These are phyloP conservation scores for Mycena crocata DNA, from an alignment of 768 basidiomycete species.

Conservation along the genomic window DNA sequence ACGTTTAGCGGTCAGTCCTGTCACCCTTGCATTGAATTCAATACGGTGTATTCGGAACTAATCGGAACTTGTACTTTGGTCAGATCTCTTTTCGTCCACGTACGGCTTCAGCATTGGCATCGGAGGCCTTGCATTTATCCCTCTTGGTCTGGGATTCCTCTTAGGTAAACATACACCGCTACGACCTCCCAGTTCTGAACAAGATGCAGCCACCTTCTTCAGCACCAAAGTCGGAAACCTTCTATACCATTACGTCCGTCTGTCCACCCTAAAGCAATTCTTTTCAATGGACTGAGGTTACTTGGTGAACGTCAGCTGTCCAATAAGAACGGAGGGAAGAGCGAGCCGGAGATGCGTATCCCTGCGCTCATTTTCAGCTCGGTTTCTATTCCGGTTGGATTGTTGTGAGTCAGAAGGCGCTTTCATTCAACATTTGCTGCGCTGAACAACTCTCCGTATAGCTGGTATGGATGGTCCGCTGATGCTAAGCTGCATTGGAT, in stretches of 20 bases:
- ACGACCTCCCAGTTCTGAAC: background rate
- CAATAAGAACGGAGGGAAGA: constrained; percentile 55
- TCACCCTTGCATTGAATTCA: constrained; percentile 43
- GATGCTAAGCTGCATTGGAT: constrained; percentile 71
- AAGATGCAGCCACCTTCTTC: constrained; percentile 43
- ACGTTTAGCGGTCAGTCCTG: constrained; percentile 64
- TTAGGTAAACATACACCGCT: background rate
- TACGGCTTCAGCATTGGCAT: constrained; percentile 43
- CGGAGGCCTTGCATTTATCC: constrained; percentile 54
- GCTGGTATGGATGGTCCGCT: constrained; percentile 85
- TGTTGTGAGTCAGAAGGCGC: constrained; percentile 51
- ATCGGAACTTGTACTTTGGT: background rate
- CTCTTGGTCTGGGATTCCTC: constrained; percentile 54
- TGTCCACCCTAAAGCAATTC: too few relatives aligned
- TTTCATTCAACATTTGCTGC: background rate
- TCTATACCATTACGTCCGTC: constrained; percentile 49
- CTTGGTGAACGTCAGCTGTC: constrained; percentile 38
- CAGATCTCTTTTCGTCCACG: constrained; percentile 39
- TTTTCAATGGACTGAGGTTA: too few relatives aligned
- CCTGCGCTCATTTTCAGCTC: constrained; percentile 65
- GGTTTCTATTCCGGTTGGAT: constrained; percentile 60
- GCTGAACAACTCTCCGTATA: constrained; percentile 41
- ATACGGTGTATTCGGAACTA: background rate
- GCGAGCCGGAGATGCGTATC: constrained; percentile 68
- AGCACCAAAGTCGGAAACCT: constrained; percentile 47